These are phyloP conservation scores for Scleroderma bovista DNA, from an alignment of 768 basidiomycete species.

Conservation along the genomic window DNA sequence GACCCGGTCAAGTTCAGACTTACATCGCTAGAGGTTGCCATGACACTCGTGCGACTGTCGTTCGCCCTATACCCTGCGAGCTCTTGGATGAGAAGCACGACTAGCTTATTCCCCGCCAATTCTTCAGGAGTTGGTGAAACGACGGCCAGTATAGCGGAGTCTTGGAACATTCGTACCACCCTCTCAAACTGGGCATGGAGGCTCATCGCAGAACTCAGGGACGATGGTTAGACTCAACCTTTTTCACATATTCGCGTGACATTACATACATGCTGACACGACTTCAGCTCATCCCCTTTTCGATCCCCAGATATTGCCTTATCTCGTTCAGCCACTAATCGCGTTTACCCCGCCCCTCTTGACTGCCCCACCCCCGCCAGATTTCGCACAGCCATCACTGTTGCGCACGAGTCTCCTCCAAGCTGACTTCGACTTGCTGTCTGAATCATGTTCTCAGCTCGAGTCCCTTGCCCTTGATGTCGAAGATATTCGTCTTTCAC, in stretches of 20 bases:
- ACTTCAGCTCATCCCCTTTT: conserved; percentile 50
- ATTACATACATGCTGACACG: background rate
- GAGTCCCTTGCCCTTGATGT: conserved; percentile 77
- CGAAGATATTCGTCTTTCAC: conserved; percentile 65
- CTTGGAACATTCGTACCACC: conserved; percentile 60
- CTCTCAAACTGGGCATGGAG: conserved; percentile 78
- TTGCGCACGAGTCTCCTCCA: conserved; percentile 45
- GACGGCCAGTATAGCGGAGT: conserved; percentile 37
- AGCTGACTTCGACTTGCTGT: conserved; percentile 66
- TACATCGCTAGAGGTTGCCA: conserved; percentile 60
- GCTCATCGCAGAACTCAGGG: conserved; percentile 64
- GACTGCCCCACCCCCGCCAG: conserved; percentile 30
- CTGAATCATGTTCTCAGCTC: conserved; percentile 68
- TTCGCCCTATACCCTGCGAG: conserved; percentile 69
- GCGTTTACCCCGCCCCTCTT: conserved; percentile 55
- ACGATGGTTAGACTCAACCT: conserved; percentile 46
- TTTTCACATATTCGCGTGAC: conserved; percentile 1
- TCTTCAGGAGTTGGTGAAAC: conserved; percentile 10
- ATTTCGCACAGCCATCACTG: conserved; percentile 36
- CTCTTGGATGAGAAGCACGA: conserved; percentile 45
- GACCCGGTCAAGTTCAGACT: conserved; percentile 69
- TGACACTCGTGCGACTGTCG: conserved; percentile 64
- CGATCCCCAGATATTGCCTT: conserved; percentile 56
- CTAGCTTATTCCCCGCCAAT: conserved; percentile 19
- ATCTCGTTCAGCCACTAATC: conserved; percentile 52